Evolutionary conservation across 805 yeast genomes (phyloP), one percentile per base, ranked within the genome.

Genomic region (Sugiyamaella marilandica): DNA sequence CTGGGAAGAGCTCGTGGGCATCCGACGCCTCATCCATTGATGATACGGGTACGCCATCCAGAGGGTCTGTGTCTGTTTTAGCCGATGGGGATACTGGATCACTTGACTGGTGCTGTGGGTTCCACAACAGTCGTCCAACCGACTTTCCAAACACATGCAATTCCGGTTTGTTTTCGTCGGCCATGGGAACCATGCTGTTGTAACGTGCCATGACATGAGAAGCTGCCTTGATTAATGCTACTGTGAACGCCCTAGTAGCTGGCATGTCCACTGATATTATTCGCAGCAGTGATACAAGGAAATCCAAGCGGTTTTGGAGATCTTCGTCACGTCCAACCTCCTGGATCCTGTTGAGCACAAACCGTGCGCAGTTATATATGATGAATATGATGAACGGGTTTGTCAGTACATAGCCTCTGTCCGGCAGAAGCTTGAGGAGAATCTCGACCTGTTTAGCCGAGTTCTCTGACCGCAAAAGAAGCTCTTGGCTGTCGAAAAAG

Each of bases 141-240:
- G 43, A 39, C 24, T 39, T 39, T 5, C 43, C 43, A 39, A 39
- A 39, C 43, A 39, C 43, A 16, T 39, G 43, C 19, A 39, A 19
- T 11, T 39, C 24, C 13, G 43, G 24, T 10, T 39, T 39, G 19
- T 16, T 19, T 10, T 14, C 24, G 19, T 39, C 24, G 5, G 43
- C 24, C 9, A 19, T 14, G 13, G 43, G 43, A 10, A 14, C 43
- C 43, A 39, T 14, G 5, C 13, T 10, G 19, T 39, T 39, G 19
- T 39, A 39, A 4, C 24, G 43, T 4, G 16, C 19, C 43, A 39
- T 11, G 19, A 39, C 24, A 39, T 39, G 19, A 5, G 43, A 39
- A 11, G 43, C 19, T 19, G 43, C 43, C 9, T 19, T 14, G 14
- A 39, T 16, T 16, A 39, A 21, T 11, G 43, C 43, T 16, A 19